phyloP scores from a whole-genome alignment of 2,329 filamentous ascomycete genomes.

The Botrytis paeoniae region DNA sequence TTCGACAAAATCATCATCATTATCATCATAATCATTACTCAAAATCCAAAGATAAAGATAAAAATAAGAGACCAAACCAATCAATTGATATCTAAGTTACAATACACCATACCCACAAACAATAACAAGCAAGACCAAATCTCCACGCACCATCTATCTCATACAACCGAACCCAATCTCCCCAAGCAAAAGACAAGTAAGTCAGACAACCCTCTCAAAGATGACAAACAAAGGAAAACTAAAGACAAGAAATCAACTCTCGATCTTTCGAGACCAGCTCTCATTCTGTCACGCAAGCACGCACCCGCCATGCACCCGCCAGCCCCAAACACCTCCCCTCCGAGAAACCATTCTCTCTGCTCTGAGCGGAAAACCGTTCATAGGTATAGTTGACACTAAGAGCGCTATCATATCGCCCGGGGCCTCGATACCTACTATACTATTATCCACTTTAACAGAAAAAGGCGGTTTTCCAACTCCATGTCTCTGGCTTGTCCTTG shows the following conservation, averaged over 20 bases:
- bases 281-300: background rate
- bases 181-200: background rate
- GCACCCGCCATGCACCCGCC: background rate
- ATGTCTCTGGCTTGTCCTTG: background rate
- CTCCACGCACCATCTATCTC: background rate
- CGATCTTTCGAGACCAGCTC: background rate
- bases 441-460: background rate
- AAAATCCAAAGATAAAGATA: background rate
- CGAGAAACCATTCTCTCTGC: too few species aligned
- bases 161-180: background rate
- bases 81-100: background rate
- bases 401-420: too few species aligned
- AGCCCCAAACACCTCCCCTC: background rate
- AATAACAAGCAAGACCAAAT: background rate
- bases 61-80: background rate
- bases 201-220: background rate
- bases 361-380: too few species aligned
- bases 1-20: background rate
- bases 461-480: background rate
- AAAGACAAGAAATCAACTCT: slow-evolving; percentile 9
- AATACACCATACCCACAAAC: background rate
- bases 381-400: background rate
- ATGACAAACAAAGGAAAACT: background rate
- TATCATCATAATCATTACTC: background rate
- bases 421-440: background rate